Evolutionary conservation across 345 rosid species (phyloP), one percentile per base, ranked within the genome.

Genomic region (Zanthoxylum bungeanum): DNA sequence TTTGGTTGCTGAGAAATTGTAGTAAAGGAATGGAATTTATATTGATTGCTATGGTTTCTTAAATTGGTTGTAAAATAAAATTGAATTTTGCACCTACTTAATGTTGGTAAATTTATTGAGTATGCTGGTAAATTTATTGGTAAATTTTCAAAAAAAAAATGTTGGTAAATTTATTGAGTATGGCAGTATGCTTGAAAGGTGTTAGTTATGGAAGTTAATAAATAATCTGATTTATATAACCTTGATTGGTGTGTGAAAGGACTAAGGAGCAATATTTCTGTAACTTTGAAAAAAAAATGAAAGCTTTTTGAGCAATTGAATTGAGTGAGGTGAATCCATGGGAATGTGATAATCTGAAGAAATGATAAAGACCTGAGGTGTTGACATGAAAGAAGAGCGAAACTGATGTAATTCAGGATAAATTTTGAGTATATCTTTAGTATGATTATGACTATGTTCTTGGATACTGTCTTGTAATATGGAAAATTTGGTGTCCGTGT

Each of bases 1-100:
- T 58, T 72, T 63, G 46, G 31, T 60, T 71, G 66, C 24, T 33
- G 50, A 71, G 67, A 24, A 61, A 71, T 34, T 50, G 60, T 36
- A 59, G 60, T 58, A 50, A 34, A 60, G 2, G 12, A 9, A 47
- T 53, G 51, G 19, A 14, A 17, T 16, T 68, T 24, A 10, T 24
- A 46, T 53, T 50, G 42, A 10, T 28, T 19, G 37, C 17, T 62
- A 3, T 49, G 19, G 19, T 44, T 65, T 47, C 17, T 31, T 11
- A 6, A 10, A 58, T n/a, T n/a, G 69, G 44, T 49, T 31, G 58
- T 19, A 8, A 31, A 66, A n/a, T n/a, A 49, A 50, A 2, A 9
- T 66, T 30, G 44, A 69, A 27, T 28, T 69, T 69, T 42, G 56
- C 11, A 44, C 24, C 30, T 59, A 47, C 39, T 46, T 14, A n/a